Evolutionary conservation across 1,139 yeast species (phyloP), one percentile per base, ranked within the genome.

Genomic region (Komagataea norvegica): DNA sequence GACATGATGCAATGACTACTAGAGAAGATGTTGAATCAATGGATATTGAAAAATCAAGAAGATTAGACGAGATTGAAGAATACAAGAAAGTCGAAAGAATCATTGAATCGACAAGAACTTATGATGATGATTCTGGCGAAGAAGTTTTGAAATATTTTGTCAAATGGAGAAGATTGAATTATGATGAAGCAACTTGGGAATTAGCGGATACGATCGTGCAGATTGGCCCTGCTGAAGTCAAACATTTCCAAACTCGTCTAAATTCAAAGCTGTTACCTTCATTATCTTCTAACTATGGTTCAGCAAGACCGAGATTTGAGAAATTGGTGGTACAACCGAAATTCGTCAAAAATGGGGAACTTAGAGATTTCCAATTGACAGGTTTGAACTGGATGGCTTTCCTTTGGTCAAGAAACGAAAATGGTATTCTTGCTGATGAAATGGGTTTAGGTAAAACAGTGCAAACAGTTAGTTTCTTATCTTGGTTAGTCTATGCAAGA

Each of bases 331-430:
- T 73, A 40, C 99, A 93, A 63, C 99, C 99, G 1, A 71, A 80
- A 11, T 93, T 82, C 55, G 83, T 93, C 49, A 88, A 88, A 57
- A 83, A 84, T 54, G 96, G 97, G 33, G 95, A 84, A 60, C 70
- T 91, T 47, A 77, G 98, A 59, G 98, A 93, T 65, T 91, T 93
- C 73, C 99, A 93, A 65, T 72, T 93, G 56, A 91, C 98, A 0
- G 99, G 99, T 44, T 72, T 93, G 46, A 93, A 93, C 62, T 93
- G 98, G 99, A 93, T 93, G 98, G 98, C 98, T 0, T 93, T 88
- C 58, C 68, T 93, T 46, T 93, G 98, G 98, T 86, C 96, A 3
- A 75, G 96, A 57, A 87, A 91, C 60, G 96, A 91, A 63, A 93
- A 91, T 60, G 99, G 99, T 40, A 93, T 93, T 38, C 67, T 93